Base-by-base conservation (phyloP, 2,329 filamentous ascomycete genomes). In the Curvularia spicifera region DNA sequence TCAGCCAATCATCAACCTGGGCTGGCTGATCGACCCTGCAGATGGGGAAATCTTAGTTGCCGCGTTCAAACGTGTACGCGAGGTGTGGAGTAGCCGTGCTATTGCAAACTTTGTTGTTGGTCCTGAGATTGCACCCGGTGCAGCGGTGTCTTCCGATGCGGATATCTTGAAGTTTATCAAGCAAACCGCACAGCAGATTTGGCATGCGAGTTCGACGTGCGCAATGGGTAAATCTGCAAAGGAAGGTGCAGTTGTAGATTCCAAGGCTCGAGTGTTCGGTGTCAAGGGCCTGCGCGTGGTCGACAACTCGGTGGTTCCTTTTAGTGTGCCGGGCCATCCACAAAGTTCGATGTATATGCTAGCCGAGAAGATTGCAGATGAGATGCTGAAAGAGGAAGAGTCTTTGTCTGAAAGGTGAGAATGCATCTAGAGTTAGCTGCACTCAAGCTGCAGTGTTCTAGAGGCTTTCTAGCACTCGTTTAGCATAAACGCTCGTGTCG, bases 131-230 rank as follows among this genome's bases (percentile, higher is more conserved):
- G 56, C 60, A 2, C 76, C 76, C 0, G 74, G 74, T 4, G 46
- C 48, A 3, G 42, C 56, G 22, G 67, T 73, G 0, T 31, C 43
- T 1, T 53, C 65, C 4, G 71, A 75, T 58, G 66, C 37, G 4
- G 50, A 74, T 22, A 71, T 75, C 8, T 33, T 61, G 28, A 35
- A 52, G 5, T 61, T 48, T 92, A 63, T 70, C 18, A 53, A 51
- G 37, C 18, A 51, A 10, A 47, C 54, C 1, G 64, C 56, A 9
- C 53, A 57, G 39, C 52, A 60, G 2, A 67, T 69, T 31, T 68
- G 60, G 60, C 65, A 70, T 46, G 68, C 61, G 2, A 64, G 56
- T 45, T 65, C 61, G 7, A 69, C 67, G 3, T 68, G 64, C 33
- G 56, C 57, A 35, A 72, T 76, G 73, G 73, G 72, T 1, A 67